Conservation (phyloP, 2,329 filamentous ascomycete genomes). For the Lecanosticta acicola region DNA sequence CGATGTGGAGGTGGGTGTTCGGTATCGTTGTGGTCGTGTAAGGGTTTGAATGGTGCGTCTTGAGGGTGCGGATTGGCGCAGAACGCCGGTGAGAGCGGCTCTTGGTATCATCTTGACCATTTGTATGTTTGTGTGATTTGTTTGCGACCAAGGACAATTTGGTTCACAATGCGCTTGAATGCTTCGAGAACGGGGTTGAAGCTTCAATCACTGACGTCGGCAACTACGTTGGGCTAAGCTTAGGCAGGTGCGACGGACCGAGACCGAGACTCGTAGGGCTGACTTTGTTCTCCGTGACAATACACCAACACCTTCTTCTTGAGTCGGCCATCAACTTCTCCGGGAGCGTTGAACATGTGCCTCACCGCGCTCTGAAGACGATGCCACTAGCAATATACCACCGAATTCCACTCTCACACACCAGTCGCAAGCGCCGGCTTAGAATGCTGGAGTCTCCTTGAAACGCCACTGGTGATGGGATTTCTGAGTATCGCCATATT, state of each 20-base stretch:
- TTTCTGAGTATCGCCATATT: constrained; percentile 38
- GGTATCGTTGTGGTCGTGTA: constrained; percentile 13
- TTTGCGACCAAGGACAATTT: background rate
- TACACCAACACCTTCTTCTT: too few relatives aligned
- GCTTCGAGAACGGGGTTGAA: background rate
- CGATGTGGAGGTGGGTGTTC: constrained; percentile 2
- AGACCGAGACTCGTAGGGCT: background rate
- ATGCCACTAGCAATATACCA: background rate
- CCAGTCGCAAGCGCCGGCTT: constrained; percentile 5
- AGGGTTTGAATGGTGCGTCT: constrained; percentile 17
- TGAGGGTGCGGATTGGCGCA: constrained; percentile 16
- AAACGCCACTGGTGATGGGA: constrained; percentile 33
- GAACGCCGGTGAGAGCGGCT: constrained; percentile 14
- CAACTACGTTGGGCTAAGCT: background rate
- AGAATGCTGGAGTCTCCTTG: constrained; percentile 11
- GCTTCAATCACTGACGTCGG: background rate
- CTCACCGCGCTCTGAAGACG: background rate
- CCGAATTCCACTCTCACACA: background rate
- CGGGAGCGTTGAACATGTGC: background rate
- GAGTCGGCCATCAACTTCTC: background rate
- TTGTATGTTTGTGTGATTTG: background rate
- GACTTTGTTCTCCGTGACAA: background rate
- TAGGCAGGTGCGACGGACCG: background rate
- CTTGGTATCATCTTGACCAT: constrained; percentile 19
- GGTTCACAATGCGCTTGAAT: background rate